A percentile compares a stretch with the other conserved stretches of the same genome.
phyloP scores from a whole-genome alignment of 805 yeast species.

The Candida methanosorbosa region DNA sequence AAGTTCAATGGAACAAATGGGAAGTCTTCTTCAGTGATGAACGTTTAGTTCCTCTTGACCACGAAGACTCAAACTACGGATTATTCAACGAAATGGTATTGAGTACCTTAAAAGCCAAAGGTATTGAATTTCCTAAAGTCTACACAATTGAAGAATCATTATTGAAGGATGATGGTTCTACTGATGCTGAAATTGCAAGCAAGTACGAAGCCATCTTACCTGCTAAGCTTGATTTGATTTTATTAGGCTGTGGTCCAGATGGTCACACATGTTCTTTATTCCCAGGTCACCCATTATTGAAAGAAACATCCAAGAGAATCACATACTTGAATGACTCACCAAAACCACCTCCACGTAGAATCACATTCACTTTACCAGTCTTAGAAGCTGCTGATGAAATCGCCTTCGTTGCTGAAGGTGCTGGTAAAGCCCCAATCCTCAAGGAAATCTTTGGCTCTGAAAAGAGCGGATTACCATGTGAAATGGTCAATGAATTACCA shows the following conservation, averaged over 20 bases:
- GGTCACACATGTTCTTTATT: conserved; percentile 93
- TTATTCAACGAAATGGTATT: conserved; percentile 61
- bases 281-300: conserved; percentile 69
- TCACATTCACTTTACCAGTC: conserved; percentile 79
- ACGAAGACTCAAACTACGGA: conserved; percentile 82
- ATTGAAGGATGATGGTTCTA: conserved; percentile 44
- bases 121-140: conserved; percentile 45
- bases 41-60: conserved; percentile 74
- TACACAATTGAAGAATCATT: conserved; percentile 58
- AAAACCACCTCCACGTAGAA: conserved; percentile 90
- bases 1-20: conserved; percentile 67
- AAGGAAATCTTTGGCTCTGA: conserved; percentile 55
- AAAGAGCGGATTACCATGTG: conserved; percentile 51
- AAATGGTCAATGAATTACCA: conserved; percentile 55
- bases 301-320: conserved; percentile 43
- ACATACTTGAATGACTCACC: conserved; percentile 76
- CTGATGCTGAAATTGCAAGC: conserved; percentile 46
- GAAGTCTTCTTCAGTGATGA: conserved; percentile 84
- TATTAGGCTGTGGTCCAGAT: conserved; percentile 92
- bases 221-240: conserved; percentile 49
- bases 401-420: conserved; percentile 87
- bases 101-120: conserved; percentile 32
- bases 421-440: conserved; percentile 67
- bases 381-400: conserved; percentile 44
- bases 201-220: conserved; percentile 59